A percentile compares a stretch with the other conserved stretches of the same genome.
Conservation (phyloP, 805 yeast genomes). For the Ogataea paradorogensis region DNA sequence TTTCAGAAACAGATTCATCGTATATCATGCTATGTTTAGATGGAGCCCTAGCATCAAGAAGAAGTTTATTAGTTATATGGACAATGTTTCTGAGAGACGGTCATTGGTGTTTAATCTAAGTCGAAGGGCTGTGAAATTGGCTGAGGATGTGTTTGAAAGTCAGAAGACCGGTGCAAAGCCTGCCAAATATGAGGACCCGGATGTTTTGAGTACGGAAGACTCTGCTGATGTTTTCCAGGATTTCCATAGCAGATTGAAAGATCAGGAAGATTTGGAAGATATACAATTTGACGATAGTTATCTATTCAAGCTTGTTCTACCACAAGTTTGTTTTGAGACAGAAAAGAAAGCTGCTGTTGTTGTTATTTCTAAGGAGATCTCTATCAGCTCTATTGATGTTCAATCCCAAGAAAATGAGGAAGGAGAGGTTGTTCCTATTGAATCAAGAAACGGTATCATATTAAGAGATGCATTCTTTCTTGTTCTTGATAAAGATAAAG, state of each 20-base stretch:
- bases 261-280: slow-evolving; percentile 18
- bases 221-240: slow-evolving; percentile 34
- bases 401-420: slow-evolving; percentile 40
- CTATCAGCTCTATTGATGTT: slow-evolving; percentile 47
- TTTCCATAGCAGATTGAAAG: slow-evolving; percentile 53
- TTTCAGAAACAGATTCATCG: slow-evolving; percentile 61
- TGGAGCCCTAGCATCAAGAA: slow-evolving; percentile 75
- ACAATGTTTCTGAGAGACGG: slow-evolving; percentile 26
- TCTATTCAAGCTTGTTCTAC: slow-evolving; percentile 69
- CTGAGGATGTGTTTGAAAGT: slow-evolving; percentile 25
- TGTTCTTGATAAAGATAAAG: slow-evolving; percentile 43
- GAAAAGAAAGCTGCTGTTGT: slow-evolving; percentile 48
- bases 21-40: slow-evolving; percentile 69
- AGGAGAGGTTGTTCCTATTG: slow-evolving; percentile 43
- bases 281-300: slow-evolving; percentile 34
- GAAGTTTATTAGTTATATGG: slow-evolving; percentile 55
- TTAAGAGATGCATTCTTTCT: slow-evolving; percentile 55
- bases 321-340: slow-evolving; percentile 67
- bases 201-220: slow-evolving; percentile 18
- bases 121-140: slow-evolving; percentile 31
- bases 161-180: slow-evolving; percentile 8
- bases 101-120: slow-evolving; percentile 30
- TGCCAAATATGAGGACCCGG: slow-evolving; percentile 8
- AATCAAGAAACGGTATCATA: slow-evolving; percentile 54
- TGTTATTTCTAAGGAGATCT: slow-evolving; percentile 57